Percentiles rank a stretch among this genome's conserved stretches.
phyloP scores from a whole-genome alignment of 139 green algal species.

The Closterium sp. region DNA sequence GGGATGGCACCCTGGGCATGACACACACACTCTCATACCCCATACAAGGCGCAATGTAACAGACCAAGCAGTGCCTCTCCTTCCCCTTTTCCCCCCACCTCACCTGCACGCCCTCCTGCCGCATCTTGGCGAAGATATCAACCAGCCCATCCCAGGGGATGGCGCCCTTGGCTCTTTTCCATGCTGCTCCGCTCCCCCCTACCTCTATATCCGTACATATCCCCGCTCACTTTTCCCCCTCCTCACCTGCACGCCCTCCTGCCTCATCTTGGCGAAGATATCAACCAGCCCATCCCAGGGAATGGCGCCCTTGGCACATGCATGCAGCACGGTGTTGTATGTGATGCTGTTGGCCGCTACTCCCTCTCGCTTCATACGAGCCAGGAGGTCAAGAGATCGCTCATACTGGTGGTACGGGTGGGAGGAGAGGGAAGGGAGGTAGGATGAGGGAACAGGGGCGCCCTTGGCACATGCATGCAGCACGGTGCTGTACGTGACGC shows the following conservation, averaged over 20 bases:
- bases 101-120: slow-evolving; percentile 44
- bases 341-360: slow-evolving; percentile 44
- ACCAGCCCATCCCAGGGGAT: slow-evolving; percentile 31
- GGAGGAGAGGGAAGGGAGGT: too few species aligned
- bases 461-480: slow-evolving; percentile 39
- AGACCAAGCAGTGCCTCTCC: background rate
- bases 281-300: too few species aligned
- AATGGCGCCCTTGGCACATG: slow-evolving; percentile 39
- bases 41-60: background rate
- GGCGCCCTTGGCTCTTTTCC: slow-evolving; percentile 19
- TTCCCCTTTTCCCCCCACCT: background rate
- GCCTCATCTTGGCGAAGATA: too few species aligned
- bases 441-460: background rate
- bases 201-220: too few species aligned
- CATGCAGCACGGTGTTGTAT: slow-evolving; percentile 43
- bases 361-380: slow-evolving; percentile 24
- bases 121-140: slow-evolving; percentile 47
- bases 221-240: too few species aligned
- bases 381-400: slow-evolving; percentile 21
- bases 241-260: too few species aligned
- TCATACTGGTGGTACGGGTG: slow-evolving; percentile 10
- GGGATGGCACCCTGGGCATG: slow-evolving; percentile 2
- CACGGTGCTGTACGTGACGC: slow-evolving; percentile 48
- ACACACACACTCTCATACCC: background rate
- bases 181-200: too few species aligned